phyloP scores from a whole-genome alignment of 768 basidiomycete genomes.

The Russula sp. region DNA sequence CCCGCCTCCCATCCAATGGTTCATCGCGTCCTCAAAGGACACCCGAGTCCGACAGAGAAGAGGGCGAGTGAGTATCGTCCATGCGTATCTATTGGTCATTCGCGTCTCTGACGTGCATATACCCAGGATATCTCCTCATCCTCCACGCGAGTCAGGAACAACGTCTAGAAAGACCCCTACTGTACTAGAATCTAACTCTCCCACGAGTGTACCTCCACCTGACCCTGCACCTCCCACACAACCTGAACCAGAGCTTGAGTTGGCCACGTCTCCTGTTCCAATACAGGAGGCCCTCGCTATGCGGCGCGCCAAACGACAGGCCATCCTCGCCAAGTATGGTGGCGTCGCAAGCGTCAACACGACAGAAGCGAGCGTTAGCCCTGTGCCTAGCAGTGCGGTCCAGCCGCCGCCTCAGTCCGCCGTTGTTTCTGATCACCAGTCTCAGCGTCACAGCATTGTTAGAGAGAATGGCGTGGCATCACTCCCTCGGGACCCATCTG shows the following conservation, averaged over 20 bases:
- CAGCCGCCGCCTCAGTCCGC: conserved; percentile 59
- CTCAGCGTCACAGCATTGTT: conserved; percentile 47
- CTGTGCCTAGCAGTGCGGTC: conserved; percentile 67
- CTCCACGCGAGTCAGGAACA: conserved; percentile 24
- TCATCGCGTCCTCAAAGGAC: conserved; percentile 16
- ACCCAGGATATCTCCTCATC: conserved; percentile 60
- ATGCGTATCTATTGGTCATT: conserved; percentile 14
- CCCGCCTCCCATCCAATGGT: conserved; percentile 17
- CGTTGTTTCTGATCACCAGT: conserved; percentile 55
- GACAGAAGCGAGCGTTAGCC: conserved; percentile 43
- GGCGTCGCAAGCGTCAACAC: conserved; percentile 37
- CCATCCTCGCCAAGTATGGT: conserved; percentile 73
- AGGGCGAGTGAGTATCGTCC: conserved; percentile 82
- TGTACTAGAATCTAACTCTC: conserved; percentile 6
- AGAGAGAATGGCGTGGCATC: conserved; percentile 26
- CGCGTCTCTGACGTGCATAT: conserved; percentile 17
- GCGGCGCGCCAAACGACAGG: conserved; percentile 64
- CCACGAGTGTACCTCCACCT: conserved; percentile 16
- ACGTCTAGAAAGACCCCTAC: conserved; percentile 13
- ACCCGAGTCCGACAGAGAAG: conserved; percentile 64
- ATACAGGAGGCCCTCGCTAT: conserved; percentile 61
- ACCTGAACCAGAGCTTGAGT: conserved; percentile 46
- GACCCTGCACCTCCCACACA: conserved; percentile 30
- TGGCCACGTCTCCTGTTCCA: conserved; percentile 39
- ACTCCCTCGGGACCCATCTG: conserved; percentile 7